These are phyloP conservation scores for Mucor racemosus DNA, from an alignment of 371 early-diverging fungal genomes.

Conservation along the genomic window DNA sequence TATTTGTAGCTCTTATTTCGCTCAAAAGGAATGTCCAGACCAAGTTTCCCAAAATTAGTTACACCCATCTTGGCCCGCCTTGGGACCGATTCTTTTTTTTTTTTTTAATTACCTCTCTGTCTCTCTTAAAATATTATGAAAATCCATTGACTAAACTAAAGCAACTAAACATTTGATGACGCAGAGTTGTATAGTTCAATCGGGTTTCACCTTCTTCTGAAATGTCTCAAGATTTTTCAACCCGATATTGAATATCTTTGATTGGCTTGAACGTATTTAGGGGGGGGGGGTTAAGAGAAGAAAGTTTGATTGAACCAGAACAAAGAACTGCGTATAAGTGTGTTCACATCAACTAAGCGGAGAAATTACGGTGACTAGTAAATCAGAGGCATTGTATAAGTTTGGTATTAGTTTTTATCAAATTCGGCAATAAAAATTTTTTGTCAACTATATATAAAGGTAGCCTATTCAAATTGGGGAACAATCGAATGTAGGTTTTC, in stretches of 20 bases:
- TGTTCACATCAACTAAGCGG: not conserved
- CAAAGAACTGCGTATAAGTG: not conserved
- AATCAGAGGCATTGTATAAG: not conserved
- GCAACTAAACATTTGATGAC: conserved; percentile 3
- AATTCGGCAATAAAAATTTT: conserved; percentile 15
- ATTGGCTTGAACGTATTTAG: conserved; percentile 5
- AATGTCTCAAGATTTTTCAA: not conserved
- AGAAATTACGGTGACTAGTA: conserved; percentile 3
- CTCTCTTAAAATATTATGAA: not conserved
- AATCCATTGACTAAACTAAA: not conserved
- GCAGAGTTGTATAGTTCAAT: not conserved
- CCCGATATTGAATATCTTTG: not conserved
- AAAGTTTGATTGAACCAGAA: not conserved
- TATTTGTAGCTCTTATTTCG: not conserved
- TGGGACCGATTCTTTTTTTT: not conserved
- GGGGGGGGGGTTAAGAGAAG: not conserved
- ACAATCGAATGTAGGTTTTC: not conserved
- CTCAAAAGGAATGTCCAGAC: conserved; percentile 2
- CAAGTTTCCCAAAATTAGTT: not conserved
- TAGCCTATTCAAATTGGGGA: not conserved
- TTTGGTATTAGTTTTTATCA: conserved; percentile 2
- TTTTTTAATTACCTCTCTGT: not conserved
- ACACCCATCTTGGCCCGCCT: not conserved
- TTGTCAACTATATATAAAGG: conserved; percentile 8
- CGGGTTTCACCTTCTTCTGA: not conserved